Conservation (phyloP, 228 moss, liverwort and hornwort genomes). For the Sphagnum magellanicum region DNA sequence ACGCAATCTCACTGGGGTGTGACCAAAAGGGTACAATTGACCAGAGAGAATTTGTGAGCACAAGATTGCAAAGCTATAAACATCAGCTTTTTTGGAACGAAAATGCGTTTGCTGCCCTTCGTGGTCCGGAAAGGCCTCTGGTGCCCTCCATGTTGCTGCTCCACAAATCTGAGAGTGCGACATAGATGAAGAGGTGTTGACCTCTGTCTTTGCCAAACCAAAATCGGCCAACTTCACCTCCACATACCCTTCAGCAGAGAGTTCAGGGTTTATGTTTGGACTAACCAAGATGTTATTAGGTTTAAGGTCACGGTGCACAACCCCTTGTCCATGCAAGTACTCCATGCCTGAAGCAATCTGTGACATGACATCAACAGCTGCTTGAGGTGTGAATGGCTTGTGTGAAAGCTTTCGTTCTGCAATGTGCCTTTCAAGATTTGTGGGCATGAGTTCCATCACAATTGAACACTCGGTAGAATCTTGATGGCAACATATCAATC, state of each 20-base stretch:
- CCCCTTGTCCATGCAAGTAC: slow-evolving; percentile 8
- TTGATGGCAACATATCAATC: too few species aligned
- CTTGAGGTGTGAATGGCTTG: background rate
- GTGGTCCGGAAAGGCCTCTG: background rate
- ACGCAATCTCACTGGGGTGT: too few species aligned
- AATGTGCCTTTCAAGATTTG: too few species aligned
- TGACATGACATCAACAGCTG: slow-evolving; percentile 9
- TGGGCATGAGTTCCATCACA: too few species aligned
- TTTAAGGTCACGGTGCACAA: slow-evolving; percentile 14
- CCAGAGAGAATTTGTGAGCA: slow-evolving; percentile 1
- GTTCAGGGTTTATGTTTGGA: too few species aligned
- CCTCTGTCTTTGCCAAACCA: slow-evolving; percentile 6
- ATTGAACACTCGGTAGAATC: too few species aligned
- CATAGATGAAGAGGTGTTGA: background rate
- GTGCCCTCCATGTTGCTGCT: slow-evolving; percentile 1
- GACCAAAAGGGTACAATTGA: background rate
- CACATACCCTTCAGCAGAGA: slow-evolving; percentile 1
- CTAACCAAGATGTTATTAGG: slow-evolving; percentile 8
- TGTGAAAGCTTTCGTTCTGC: background rate
- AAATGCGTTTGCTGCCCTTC: too few species aligned
- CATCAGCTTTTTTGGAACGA: slow-evolving; percentile 1
- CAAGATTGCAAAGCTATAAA: slow-evolving; percentile 7
- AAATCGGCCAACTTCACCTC: slow-evolving; percentile 20
- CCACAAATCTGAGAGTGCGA: slow-evolving; percentile 2
- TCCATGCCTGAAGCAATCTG: slow-evolving; percentile 11